phyloP scores from a whole-genome alignment of 208 protist species.

The Acanthamoeba lenticulata region DNA sequence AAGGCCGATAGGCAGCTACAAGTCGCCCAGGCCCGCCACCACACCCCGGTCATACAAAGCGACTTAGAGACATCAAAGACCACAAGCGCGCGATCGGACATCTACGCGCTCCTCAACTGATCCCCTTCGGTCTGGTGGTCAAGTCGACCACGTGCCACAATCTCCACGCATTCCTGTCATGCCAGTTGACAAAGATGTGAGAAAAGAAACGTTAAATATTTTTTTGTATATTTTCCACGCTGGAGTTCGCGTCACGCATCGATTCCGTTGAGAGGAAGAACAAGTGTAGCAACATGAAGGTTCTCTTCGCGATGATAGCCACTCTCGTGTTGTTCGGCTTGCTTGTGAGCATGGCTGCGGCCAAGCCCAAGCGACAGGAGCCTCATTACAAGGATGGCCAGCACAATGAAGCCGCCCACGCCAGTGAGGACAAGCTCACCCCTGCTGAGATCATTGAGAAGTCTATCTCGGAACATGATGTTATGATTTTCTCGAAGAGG shows the following conservation, averaged over 20 bases:
- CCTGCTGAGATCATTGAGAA: neutral
- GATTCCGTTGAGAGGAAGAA: neutral
- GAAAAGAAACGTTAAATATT: neutral
- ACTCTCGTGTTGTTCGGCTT: neutral
- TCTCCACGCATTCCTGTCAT: too few species aligned
- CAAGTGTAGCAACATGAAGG: neutral
- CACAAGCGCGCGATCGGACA: neutral
- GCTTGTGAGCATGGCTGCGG: neutral
- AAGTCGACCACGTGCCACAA: too few species aligned
- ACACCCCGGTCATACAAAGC: too few species aligned
- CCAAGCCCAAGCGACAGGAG: neutral
- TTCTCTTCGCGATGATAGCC: neutral
- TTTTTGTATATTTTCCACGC: neutral
- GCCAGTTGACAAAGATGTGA: too few species aligned
- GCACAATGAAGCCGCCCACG: neutral
- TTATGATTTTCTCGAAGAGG: slow-evolving; percentile 45
- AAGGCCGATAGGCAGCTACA: neutral
- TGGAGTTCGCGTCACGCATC: too few species aligned
- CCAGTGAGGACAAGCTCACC: neutral
- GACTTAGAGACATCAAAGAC: too few species aligned
- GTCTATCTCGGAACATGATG: neutral
- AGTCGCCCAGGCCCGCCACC: neutral
- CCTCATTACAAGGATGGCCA: neutral
- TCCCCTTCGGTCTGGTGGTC: neutral
- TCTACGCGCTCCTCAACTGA: neutral